A percentile compares a stretch with the other conserved stretches of the same genome.
Conservation (phyloP, 129 eudicot species). For the Gnaphalium uliginosum region DNA sequence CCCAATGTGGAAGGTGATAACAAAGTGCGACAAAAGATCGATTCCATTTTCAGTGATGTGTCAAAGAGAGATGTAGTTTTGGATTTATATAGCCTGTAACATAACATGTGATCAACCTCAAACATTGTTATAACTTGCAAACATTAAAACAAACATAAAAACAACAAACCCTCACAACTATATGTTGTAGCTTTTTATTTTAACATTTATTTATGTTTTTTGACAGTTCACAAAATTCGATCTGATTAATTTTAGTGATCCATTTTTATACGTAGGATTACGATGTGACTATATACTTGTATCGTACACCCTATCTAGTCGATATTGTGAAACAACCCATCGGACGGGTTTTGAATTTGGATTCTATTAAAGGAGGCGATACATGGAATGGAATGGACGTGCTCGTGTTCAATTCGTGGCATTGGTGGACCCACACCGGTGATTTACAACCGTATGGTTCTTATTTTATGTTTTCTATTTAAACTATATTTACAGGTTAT, state of each 20-base stretch:
- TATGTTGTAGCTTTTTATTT: neutral
- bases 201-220: neutral
- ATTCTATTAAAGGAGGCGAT: conserved; percentile 61
- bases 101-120: conserved; percentile 42
- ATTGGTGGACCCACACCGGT: conserved; percentile 90
- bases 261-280: conserved; percentile 53
- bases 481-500: neutral
- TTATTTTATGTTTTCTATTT: neutral
- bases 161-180: conserved; percentile 26
- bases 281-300: conserved; percentile 53
- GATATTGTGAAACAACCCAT: conserved; percentile 52
- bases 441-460: conserved; percentile 52
- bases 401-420: conserved; percentile 84
- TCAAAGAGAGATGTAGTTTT: conserved; percentile 35
- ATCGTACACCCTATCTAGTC: conserved; percentile 68
- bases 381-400: conserved; percentile 80
- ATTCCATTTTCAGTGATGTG: conserved; percentile 29
- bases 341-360: conserved; percentile 64
- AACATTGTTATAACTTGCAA: conserved; percentile 27
- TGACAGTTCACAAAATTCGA: neutral
- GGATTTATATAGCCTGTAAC: conserved; percentile 27
- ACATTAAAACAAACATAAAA: conserved; percentile 34
- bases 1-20: conserved; percentile 38
- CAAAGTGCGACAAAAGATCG: conserved; percentile 30
- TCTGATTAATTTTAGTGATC: neutral